Conservation (phyloP, 768 basidiomycete species). For the Russula dissimulans region DNA sequence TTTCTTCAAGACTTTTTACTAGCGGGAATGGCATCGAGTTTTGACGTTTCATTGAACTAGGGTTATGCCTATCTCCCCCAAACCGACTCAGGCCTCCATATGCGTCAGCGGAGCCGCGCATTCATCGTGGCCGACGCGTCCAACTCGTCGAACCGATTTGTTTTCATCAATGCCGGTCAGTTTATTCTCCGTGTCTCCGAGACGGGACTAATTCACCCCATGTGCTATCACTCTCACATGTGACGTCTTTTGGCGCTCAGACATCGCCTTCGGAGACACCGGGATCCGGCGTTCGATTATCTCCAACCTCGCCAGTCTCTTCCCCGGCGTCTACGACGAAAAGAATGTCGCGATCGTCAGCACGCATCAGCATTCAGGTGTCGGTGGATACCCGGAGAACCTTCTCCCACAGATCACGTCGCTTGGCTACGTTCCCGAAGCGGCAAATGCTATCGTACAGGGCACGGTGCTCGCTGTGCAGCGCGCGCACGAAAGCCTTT, state of each 20-base stretch:
- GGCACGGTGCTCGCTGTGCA: constrained; percentile 63
- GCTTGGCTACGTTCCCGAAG: constrained; percentile 62
- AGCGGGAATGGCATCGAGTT: background rate
- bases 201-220: background rate
- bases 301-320: constrained; percentile 42
- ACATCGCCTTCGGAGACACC: constrained; percentile 77
- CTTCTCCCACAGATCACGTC: constrained; percentile 70
- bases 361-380: constrained; percentile 71
- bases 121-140: constrained; percentile 62
- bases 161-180: constrained; percentile 70
- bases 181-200: background rate
- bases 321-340: constrained; percentile 55
- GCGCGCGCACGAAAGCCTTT: constrained; percentile 54
- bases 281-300: constrained; percentile 66
- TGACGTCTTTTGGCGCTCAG: constrained; percentile 26
- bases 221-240: background rate
- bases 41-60: constrained; percentile 25
- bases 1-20: background rate
- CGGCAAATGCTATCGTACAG: constrained; percentile 60
- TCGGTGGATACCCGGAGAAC: constrained; percentile 72
- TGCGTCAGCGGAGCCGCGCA: constrained; percentile 70
- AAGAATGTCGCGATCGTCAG: constrained; percentile 68
- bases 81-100: constrained; percentile 65
- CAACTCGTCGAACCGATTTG: constrained; percentile 47
- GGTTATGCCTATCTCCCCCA: constrained; percentile 61